These are phyloP conservation scores for Thozetella sp. DNA, from an alignment of 495 filamentous ascomycete genomes.

Conservation along the genomic window DNA sequence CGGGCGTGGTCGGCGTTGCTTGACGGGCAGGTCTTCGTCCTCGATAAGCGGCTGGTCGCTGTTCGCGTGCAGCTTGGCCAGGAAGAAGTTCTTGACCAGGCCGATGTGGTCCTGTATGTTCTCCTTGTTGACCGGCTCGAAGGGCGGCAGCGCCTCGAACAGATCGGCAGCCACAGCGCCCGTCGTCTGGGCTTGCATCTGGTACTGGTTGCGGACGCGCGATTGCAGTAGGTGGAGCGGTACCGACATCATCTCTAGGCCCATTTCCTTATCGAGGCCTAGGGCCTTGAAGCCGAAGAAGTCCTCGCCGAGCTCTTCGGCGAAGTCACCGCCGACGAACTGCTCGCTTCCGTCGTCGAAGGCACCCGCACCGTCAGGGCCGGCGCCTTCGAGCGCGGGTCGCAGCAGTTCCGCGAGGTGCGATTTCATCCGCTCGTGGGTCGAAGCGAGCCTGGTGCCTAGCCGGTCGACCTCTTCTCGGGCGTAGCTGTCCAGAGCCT, in stretches of 20 bases:
- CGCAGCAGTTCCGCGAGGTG: slow-evolving; percentile 89
- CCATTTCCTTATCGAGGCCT: slow-evolving; percentile 87
- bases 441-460: slow-evolving; percentile 75
- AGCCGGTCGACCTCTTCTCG: slow-evolving; percentile 94
- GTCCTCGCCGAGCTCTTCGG: slow-evolving; percentile 95
- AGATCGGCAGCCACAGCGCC: slow-evolving; percentile 55
- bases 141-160: slow-evolving; percentile 70
- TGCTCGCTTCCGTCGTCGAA: slow-evolving; percentile 98
- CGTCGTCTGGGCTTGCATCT: slow-evolving; percentile 67
- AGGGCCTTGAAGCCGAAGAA: slow-evolving; percentile 99
- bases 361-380: slow-evolving; percentile 82
- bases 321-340: slow-evolving; percentile 95
- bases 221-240: slow-evolving; percentile 94
- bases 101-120: slow-evolving; percentile 79
- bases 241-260: slow-evolving; percentile 81
- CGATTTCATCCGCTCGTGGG: slow-evolving; percentile 90
- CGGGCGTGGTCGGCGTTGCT: slow-evolving; percentile 91
- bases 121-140: slow-evolving; percentile 79
- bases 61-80: slow-evolving; percentile 80
- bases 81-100: slow-evolving; percentile 86
- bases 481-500: slow-evolving; percentile 82
- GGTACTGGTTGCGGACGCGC: slow-evolving; percentile 78
- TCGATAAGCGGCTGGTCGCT: slow-evolving; percentile 82
- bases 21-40: slow-evolving; percentile 91
- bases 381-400: slow-evolving; percentile 76